Evolutionary conservation across 352 stramenopile species (phyloP), one percentile per base, ranked within the genome.

Genomic region (Phytophthora europaea): DNA sequence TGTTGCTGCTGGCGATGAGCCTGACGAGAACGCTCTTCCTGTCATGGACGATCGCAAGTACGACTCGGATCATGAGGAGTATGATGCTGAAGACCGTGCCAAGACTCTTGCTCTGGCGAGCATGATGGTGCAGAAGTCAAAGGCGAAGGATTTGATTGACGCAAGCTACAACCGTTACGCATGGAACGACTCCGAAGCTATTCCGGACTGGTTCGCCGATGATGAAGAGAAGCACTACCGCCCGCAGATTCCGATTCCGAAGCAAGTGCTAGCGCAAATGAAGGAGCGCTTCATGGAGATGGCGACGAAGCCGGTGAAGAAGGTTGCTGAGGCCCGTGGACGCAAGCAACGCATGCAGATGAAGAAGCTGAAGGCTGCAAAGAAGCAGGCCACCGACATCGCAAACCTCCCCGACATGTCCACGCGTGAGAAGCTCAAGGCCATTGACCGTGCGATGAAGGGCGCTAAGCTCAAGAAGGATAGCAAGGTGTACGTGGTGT

Each of bases 101-200:
- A 87, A 97, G 62, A 98, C 95, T 4, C 81, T 99, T n/a, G 98
- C 98, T 3, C 73, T 99, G 9, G 98, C 97, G 13, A 98, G 96
- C 12, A 99, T 99, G 97, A 99, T 99, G 94, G 87, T 99, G 9
- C 91, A 98, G 38, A 94, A 98, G 65, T 98, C 89, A 0, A 99
- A 99, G 65, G 96, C 97, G 8, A 99, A 99, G 77, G 97, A 99
- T 26, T 74, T 99, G 60, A 95, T 99, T 6, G 98, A 99, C 76
- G 92, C 98, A 2, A 99, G 94, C 28, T 99, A 99, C 92, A 99
- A 99, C 81, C 95, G 98, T 0, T 99, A 98, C 77, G 94, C 98
- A 5, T 99, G 98, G 97, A 99, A 99, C 77, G 98, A 99, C 82
- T 90, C 96, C 1, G 55, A 87, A 9, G 94, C 97, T 43, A 67